Evolutionary conservation across 139 green algal species (phyloP).

Genomic region (Coccomyxa sp.): DNA sequence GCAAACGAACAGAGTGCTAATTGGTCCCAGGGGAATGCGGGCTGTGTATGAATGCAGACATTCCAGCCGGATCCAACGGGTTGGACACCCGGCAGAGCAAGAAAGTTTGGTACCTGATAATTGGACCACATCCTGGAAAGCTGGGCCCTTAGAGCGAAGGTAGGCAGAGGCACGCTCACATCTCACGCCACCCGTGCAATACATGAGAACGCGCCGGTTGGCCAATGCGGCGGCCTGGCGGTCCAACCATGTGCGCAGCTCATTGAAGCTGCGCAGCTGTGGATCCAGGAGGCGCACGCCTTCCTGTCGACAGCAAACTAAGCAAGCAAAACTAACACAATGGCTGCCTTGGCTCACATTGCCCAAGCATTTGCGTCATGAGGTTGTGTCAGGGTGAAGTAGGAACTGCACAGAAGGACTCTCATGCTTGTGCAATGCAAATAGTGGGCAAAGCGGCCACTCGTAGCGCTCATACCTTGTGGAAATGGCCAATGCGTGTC

Average conservation of each 20-base stretch:
- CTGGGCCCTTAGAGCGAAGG: slow-evolving; percentile 48
- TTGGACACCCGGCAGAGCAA: too few species aligned
- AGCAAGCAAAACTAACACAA: too few species aligned
- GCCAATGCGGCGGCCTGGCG: slow-evolving; percentile 23
- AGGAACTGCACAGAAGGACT: too few species aligned
- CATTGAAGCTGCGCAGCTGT: slow-evolving; percentile 55
- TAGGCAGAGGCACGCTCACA: slow-evolving; percentile 77
- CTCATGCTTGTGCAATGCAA: too few species aligned
- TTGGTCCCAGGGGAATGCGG: too few species aligned
- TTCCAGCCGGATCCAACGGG: too few species aligned
- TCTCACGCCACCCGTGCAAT: slow-evolving; percentile 80
- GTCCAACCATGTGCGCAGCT: slow-evolving; percentile 73
- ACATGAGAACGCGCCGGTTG: slow-evolving; percentile 58
- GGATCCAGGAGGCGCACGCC: slow-evolving; percentile 48
- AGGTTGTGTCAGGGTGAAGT: too few species aligned
- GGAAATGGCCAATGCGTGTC: slow-evolving; percentile 59
- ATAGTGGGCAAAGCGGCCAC: too few species aligned
- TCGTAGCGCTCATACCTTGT: slow-evolving; percentile 7
- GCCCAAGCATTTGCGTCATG: too few species aligned
- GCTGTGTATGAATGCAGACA: too few species aligned
- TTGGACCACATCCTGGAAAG: slow-evolving; percentile 63
- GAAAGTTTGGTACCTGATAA: slow-evolving; percentile 31
- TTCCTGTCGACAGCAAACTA: slow-evolving; percentile 12
- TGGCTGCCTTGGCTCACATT: too few species aligned
- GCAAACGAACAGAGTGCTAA: too few species aligned